phyloP scores from a whole-genome alignment of 1,139 yeast species.

The Blastobotrys proliferans region DNA sequence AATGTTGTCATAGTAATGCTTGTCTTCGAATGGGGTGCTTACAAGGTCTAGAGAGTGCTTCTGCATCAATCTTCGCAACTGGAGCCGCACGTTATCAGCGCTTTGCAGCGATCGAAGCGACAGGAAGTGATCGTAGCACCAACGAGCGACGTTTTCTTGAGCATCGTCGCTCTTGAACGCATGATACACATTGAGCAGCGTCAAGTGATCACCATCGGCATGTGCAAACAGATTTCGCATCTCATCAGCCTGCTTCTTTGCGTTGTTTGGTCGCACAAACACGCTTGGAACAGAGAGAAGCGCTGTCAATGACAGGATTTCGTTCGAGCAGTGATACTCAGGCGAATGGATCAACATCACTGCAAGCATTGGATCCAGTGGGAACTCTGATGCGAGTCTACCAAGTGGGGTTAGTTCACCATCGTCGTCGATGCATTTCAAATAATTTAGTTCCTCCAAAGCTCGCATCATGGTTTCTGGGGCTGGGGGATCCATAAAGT shows the following conservation, averaged over 20 bases:
- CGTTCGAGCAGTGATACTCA: constrained; percentile 81
- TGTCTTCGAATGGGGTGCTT: constrained; percentile 67
- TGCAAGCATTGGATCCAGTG: constrained; percentile 92
- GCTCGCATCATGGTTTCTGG: constrained; percentile 99
- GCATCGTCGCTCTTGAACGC: constrained; percentile 72
- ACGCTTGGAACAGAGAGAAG: constrained; percentile 89
- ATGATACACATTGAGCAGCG: constrained; percentile 81
- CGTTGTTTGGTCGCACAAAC: constrained; percentile 89
- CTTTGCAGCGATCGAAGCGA: constrained; percentile 77
- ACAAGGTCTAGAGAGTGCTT: constrained; percentile 68
- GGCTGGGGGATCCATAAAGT: constrained; percentile 99
- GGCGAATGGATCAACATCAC: constrained; percentile 88
- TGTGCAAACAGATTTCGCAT: constrained; percentile 85
- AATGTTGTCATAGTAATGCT: constrained; percentile 61
- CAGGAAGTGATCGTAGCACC: constrained; percentile 91
- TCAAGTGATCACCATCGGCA: constrained; percentile 88
- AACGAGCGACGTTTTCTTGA: constrained; percentile 43
- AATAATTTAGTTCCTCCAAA: constrained; percentile 85
- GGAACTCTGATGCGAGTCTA: constrained; percentile 85
- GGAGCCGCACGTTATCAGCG: constrained; percentile 82
- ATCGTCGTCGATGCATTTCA: constrained; percentile 85
- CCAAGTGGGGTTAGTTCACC: constrained; percentile 90
- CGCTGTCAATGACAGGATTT: constrained; percentile 82
- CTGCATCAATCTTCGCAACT: constrained; percentile 79
- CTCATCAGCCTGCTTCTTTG: constrained; percentile 88